Evolutionary conservation across 805 yeast genomes (phyloP), one percentile per base, ranked within the genome.

Genomic region (Schizosaccharomyces japonicus): DNA sequence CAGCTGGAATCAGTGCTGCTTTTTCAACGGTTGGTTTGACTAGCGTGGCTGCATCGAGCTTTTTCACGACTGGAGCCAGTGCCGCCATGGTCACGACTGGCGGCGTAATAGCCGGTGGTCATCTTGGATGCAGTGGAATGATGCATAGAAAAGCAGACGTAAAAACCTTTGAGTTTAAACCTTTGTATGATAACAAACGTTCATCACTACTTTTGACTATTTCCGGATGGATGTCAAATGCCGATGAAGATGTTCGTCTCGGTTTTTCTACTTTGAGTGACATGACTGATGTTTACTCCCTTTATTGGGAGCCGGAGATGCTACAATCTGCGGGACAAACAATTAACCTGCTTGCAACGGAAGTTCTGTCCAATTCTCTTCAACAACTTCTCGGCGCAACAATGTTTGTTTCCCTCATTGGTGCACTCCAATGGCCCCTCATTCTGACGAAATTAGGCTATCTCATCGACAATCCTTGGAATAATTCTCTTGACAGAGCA

Each of bases 301-400:
- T 90, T 5, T 65, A 81, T 45, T 90, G 98, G 98, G 99, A 90
- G 61, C 99, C 99, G 0, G 98, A 90, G 54, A 82, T 90, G 90
- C 73, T 90, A 56, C 78, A 75, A 52, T 80, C 94, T 49, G 83
- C 81, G 72, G 99, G 99, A 58, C 95, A 90, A 61, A 90, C 98
- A 0, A 87, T 90, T 52, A 74, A 75, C 52, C 85, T 90, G 55
- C 68, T 90, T 49, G 98, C 98, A 0, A 80, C 87, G 36, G 99
- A 90, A 62, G 87, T 92, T 0, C 67, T 92, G 48, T 75, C 93
- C 0, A 90, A 87, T 54, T 82, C 95, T 3, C 78, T 90, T 42
- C 99, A 90, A 64, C 98, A 92, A 60, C 78, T 90, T 49, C 67
- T 90, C 32, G 98, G 96, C 47, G 25, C 39, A 21, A 52, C 54